A percentile compares a stretch with the other conserved stretches of the same genome.
Conservation (phyloP, 768 basidiomycete species). For the Royoungia palumana region DNA sequence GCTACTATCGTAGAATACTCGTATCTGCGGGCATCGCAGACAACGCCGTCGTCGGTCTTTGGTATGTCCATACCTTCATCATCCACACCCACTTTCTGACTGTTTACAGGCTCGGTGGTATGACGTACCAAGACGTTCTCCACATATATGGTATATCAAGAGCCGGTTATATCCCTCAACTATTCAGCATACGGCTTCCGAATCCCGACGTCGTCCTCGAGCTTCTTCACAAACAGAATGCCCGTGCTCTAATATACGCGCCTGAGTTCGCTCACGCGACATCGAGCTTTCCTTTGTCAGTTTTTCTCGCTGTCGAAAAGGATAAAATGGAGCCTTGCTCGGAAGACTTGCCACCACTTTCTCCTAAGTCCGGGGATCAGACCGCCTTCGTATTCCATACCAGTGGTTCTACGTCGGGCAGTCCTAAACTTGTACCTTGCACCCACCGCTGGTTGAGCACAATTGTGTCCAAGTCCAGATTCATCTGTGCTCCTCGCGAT, state of each 20-base stretch:
- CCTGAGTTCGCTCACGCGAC: slow-evolving; percentile 46
- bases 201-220: slow-evolving; percentile 70
- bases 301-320: slow-evolving; percentile 43
- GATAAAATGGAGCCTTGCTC: slow-evolving; percentile 36
- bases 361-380: slow-evolving; percentile 37
- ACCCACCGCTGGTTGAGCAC: slow-evolving; percentile 62
- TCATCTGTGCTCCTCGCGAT: slow-evolving; percentile 47
- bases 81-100: slow-evolving; percentile 7
- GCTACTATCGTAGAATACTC: slow-evolving; percentile 58
- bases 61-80: slow-evolving; percentile 43
- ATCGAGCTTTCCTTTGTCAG: slow-evolving; percentile 48
- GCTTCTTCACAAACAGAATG: slow-evolving; percentile 57
- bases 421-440: slow-evolving; percentile 75
- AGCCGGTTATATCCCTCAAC: slow-evolving; percentile 74
- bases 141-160: slow-evolving; percentile 74
- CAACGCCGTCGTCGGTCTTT: slow-evolving; percentile 66
- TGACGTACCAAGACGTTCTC: slow-evolving; percentile 66
- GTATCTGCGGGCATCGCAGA: slow-evolving; percentile 42
- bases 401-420: slow-evolving; percentile 80
- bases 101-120: slow-evolving; percentile 61
- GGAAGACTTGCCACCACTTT: slow-evolving; percentile 43
- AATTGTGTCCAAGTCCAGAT: slow-evolving; percentile 58
- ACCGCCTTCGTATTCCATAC: slow-evolving; percentile 73
- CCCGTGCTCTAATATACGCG: slow-evolving; percentile 65
- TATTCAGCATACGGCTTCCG: slow-evolving; percentile 76